These are phyloP conservation scores for Gentiana macrophylla DNA, from an alignment of 257 asterid species.

Conservation along the genomic window DNA sequence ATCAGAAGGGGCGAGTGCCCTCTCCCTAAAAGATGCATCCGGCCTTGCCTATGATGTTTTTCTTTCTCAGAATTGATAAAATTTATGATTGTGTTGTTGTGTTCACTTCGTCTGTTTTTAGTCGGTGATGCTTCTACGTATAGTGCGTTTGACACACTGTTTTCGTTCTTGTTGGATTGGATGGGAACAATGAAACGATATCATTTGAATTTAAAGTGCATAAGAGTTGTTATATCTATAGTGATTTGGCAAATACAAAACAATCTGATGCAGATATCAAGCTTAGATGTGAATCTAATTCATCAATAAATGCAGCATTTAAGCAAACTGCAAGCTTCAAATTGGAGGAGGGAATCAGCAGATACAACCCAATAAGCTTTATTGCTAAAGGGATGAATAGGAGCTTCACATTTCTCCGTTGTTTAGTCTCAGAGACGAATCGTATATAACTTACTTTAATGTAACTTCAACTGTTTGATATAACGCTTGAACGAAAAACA, in stretches of 20 bases:
- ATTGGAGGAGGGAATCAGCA: slow-evolving; percentile 38
- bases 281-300: slow-evolving; percentile 33
- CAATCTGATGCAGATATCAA: slow-evolving; percentile 19
- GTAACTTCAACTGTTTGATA: background rate
- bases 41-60: no score
- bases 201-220: slow-evolving; percentile 45
- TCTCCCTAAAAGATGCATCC: no score
- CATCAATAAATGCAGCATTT: slow-evolving; percentile 25
- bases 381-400: slow-evolving; percentile 55
- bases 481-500: no score
- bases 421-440: slow-evolving; percentile 65
- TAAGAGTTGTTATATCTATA: slow-evolving; percentile 44
- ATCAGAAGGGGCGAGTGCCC: no score
- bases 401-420: slow-evolving; percentile 54
- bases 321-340: slow-evolving; percentile 43
- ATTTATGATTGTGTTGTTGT: no score
- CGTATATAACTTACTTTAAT: slow-evolving; percentile 72
- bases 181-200: slow-evolving; percentile 28
- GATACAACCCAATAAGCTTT: slow-evolving; percentile 81
- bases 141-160: background rate
- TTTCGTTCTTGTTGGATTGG: slow-evolving; percentile 39
- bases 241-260: slow-evolving; percentile 9
- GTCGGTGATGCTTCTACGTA: no score
- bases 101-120: no score
- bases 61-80: no score